A percentile compares a stretch with the other conserved stretches of the same genome.
These are phyloP conservation scores for Flaveria trinervia DNA, from an alignment of 129 eudicot species.

Conservation along the genomic window DNA sequence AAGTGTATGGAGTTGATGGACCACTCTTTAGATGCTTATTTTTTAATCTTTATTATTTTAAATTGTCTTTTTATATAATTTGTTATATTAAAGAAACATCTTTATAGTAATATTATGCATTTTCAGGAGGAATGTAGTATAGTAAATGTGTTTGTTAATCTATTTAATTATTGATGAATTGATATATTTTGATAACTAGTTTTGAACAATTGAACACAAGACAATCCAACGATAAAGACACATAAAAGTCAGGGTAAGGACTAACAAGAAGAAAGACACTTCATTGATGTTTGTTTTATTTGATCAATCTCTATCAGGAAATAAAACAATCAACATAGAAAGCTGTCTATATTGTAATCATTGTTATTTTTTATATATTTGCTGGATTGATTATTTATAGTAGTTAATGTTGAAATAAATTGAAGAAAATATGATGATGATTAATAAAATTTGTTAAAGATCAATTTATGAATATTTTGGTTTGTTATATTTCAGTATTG, in stretches of 20 bases:
- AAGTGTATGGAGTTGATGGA: slow-evolving; percentile 33
- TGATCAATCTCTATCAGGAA: slow-evolving; percentile 27
- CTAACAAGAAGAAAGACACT: slow-evolving; percentile 5
- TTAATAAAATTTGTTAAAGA: too few species aligned
- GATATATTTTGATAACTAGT: background rate
- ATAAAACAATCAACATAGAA: background rate
- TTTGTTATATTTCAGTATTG: too few species aligned
- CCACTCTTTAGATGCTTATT: slow-evolving; percentile 7
- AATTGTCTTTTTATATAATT: background rate
- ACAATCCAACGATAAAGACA: slow-evolving; percentile 26
- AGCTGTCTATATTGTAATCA: background rate
- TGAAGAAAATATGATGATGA: background rate
- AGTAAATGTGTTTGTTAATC: background rate
- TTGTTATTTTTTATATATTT: background rate
- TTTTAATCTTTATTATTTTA: background rate
- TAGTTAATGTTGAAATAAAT: background rate
- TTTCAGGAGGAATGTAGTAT: background rate
- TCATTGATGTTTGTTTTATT: slow-evolving; percentile 18
- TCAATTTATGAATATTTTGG: too few species aligned
- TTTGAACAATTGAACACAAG: background rate
- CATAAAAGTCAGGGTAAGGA: slow-evolving; percentile 24
- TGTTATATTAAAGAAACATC: background rate
- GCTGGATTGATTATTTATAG: background rate
- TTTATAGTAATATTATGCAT: background rate
- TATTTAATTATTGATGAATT: background rate